These are phyloP conservation scores for Metarhizium humberi DNA, from an alignment of 2,329 filamentous ascomycete species.

Conservation along the genomic window DNA sequence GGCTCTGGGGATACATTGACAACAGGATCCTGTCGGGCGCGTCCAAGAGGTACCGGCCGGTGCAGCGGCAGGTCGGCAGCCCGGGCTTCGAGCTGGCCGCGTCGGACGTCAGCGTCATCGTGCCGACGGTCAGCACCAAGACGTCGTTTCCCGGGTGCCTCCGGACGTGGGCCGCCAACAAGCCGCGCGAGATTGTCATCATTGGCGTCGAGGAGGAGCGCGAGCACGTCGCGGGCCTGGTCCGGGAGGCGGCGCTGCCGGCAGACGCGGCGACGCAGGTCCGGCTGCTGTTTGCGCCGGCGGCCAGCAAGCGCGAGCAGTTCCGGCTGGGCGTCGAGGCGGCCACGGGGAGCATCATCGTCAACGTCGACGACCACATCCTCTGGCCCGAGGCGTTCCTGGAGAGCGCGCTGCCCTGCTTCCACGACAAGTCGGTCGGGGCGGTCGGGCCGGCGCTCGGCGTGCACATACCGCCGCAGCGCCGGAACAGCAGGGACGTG, in stretches of 20 bases:
- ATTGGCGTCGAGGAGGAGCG: not conserved
- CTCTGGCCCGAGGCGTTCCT: not conserved
- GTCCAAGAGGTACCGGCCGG: not conserved
- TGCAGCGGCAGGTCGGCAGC: not conserved
- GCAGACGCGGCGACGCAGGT: not conserved
- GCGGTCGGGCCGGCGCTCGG: not conserved
- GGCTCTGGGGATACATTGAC: not conserved
- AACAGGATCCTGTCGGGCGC: not conserved
- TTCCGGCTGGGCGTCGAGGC: not conserved
- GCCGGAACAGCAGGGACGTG: not conserved
- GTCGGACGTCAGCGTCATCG: not conserved
- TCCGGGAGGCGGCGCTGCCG: not conserved
- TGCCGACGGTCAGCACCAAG: not conserved
- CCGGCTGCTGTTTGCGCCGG: not conserved
- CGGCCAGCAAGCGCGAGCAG: not conserved
- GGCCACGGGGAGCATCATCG: not conserved
- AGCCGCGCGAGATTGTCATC: not conserved
- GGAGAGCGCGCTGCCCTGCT: not conserved
- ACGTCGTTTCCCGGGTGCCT: not conserved
- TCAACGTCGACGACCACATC: not conserved
- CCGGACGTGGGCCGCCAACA: not conserved
- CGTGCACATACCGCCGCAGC: not conserved
- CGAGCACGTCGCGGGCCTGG: not conserved
- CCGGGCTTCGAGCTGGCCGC: not conserved
- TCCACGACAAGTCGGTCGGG: not conserved